Conservation (phyloP, 805 yeast genomes). For the Debaryomyces maramus region DNA sequence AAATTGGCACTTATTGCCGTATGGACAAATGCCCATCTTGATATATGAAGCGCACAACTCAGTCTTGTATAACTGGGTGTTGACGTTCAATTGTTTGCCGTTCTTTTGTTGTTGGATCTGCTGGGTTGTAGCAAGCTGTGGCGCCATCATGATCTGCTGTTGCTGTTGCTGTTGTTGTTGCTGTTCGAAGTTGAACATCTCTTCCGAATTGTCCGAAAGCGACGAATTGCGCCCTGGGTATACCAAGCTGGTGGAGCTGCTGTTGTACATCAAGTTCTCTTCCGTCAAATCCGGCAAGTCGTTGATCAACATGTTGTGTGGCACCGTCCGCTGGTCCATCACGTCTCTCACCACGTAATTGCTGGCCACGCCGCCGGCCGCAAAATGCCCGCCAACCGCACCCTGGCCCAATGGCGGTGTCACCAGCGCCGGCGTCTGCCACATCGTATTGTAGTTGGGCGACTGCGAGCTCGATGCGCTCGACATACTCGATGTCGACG, state of each 20-base stretch:
- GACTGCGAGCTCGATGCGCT: neutral
- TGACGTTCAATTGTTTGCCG: conserved; percentile 25
- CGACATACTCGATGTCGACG: neutral
- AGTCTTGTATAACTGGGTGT: conserved; percentile 81
- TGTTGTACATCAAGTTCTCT: conserved; percentile 28
- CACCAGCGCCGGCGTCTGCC: conserved; percentile 3
- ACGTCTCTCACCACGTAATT: neutral
- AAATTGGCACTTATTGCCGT: conserved; percentile 89
- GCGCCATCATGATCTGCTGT: conserved; percentile 5
- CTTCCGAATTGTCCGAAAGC: conserved; percentile 8
- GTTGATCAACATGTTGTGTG: conserved; percentile 18
- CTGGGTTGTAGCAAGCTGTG: conserved; percentile 9
- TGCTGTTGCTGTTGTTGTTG: conserved; percentile 9
- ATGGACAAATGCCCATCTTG: conserved; percentile 71
- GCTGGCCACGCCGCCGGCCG: neutral
- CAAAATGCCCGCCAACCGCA: neutral
- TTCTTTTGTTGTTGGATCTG: neutral
- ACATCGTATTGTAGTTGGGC: conserved; percentile 13
- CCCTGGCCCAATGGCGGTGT: neutral
- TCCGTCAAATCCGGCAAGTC: conserved; percentile 34
- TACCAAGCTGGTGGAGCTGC: neutral
- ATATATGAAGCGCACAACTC: conserved; percentile 82
- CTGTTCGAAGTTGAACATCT: conserved; percentile 13
- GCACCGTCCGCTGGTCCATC: conserved; percentile 13
- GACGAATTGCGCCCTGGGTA: conserved; percentile 7